Evolutionary conservation across 495 filamentous ascomycete species (phyloP).

Genomic region (Aspergillus mulundensis): DNA sequence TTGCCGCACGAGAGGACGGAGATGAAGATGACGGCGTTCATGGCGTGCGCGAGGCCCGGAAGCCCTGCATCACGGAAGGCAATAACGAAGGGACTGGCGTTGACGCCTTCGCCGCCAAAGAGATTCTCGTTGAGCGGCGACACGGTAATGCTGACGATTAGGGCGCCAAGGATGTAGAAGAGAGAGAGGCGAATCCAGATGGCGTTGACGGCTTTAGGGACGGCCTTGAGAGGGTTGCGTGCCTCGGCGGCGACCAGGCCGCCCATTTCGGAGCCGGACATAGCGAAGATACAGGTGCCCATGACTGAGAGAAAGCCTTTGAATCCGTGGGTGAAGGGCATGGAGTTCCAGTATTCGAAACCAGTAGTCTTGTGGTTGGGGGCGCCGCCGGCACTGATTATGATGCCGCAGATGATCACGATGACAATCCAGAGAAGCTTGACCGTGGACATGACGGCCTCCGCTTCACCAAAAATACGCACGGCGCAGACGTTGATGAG

Average conservation of each 20-base stretch:
- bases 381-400: slow-evolving; percentile 54
- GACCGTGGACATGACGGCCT: slow-evolving; percentile 45
- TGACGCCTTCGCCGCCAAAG: slow-evolving; percentile 41
- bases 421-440: slow-evolving; percentile 45
- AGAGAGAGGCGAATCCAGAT: slow-evolving; percentile 65
- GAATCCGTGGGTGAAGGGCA: slow-evolving; percentile 65
- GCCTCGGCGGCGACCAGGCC: slow-evolving; percentile 62
- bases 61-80: slow-evolving; percentile 50
- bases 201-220: slow-evolving; percentile 60
- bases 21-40: slow-evolving; percentile 44
- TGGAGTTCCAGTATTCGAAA: slow-evolving; percentile 60
- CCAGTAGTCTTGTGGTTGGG: slow-evolving; percentile 50
- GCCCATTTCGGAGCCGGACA: slow-evolving; percentile 55
- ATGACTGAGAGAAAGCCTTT: slow-evolving; percentile 64
- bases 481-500: slow-evolving; percentile 45
- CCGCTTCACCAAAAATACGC: slow-evolving; percentile 51
- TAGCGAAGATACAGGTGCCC: slow-evolving; percentile 64
- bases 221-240: slow-evolving; percentile 54
- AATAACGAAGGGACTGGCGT: slow-evolving; percentile 54
- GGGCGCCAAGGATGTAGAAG: slow-evolving; percentile 50
- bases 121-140: slow-evolving; percentile 37
- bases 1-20: slow-evolving; percentile 54
- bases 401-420: slow-evolving; percentile 37
- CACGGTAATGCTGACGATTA: slow-evolving; percentile 56
- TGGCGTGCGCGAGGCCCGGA: slow-evolving; percentile 32